Conservation (phyloP, 2,329 filamentous ascomycete species). For the Cercospora brassicicola region DNA sequence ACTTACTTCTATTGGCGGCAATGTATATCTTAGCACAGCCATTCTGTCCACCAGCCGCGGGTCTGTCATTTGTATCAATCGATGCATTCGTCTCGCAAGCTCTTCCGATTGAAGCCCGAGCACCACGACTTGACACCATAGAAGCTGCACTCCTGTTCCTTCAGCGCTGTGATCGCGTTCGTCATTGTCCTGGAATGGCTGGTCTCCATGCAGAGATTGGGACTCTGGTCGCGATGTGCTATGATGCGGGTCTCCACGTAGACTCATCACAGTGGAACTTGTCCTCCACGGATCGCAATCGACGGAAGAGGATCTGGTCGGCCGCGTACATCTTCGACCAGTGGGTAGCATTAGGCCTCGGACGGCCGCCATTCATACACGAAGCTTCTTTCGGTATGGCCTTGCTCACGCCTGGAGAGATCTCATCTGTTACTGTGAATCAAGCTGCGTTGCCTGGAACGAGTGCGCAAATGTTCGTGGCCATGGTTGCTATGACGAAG, state of each 20-base stretch:
- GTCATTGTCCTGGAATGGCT: conserved; percentile 20
- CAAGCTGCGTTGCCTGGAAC: conserved; percentile 20
- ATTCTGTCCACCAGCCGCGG: conserved; percentile 22
- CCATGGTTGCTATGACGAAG: conserved; percentile 28
- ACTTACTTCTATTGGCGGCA: conserved; percentile 23
- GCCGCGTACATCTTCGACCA: conserved; percentile 26
- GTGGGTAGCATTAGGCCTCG: conserved; percentile 27
- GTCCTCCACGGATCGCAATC: conserved; percentile 17
- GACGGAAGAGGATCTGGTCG: conserved; percentile 30
- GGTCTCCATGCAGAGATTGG: conserved; percentile 28
- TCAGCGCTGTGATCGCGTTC: conserved; percentile 24
- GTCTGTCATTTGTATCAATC: conserved; percentile 13
- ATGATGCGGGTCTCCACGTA: conserved; percentile 28
- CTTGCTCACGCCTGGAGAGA: conserved; percentile 19
- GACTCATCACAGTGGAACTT: conserved; percentile 27
- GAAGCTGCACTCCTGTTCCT: conserved; percentile 26
- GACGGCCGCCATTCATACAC: conserved; percentile 27
- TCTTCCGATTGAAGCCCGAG: conserved; percentile 23
- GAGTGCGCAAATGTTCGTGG: conserved; percentile 27
- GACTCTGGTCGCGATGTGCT: conserved; percentile 23
- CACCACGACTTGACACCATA: conserved; percentile 26
- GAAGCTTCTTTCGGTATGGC: conserved; percentile 25
- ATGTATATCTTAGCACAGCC: conserved; percentile 29
- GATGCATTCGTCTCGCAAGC: conserved; percentile 26
- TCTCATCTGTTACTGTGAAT: conserved; percentile 22